phyloP scores from a whole-genome alignment of 2,329 filamentous ascomycete genomes.

The Aspergillus japonicus region DNA sequence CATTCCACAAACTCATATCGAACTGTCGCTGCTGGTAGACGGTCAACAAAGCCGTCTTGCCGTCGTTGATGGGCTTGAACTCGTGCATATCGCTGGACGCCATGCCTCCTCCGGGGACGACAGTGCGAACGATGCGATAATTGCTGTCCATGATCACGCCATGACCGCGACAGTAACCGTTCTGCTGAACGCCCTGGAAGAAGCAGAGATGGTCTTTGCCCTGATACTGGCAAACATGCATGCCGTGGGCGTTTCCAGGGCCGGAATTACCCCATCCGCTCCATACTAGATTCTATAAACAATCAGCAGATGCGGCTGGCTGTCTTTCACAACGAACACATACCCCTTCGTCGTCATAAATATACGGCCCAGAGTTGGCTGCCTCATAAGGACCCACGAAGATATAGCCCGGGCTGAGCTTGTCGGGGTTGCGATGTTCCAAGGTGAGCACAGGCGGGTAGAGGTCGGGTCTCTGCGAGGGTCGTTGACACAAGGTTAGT shows the following conservation, averaged over 20 bases:
- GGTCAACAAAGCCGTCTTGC: conserved; percentile 42
- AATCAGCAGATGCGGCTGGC: neutral
- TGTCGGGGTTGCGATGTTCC: conserved; percentile 29
- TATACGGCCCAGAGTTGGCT: conserved; percentile 51
- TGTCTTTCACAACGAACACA: conserved; percentile 1
- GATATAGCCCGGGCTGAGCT: conserved; percentile 49
- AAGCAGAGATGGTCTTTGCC: conserved; percentile 53
- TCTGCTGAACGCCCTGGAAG: conserved; percentile 53
- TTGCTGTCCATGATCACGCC: conserved; percentile 53
- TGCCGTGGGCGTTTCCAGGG: conserved; percentile 50
- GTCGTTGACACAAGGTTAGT: conserved; percentile 1
- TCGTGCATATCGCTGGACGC: conserved; percentile 54
- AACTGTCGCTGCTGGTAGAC: conserved; percentile 46
- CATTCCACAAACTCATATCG: conserved; percentile 48
- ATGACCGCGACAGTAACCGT: conserved; percentile 53
- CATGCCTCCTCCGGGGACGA: conserved; percentile 42
- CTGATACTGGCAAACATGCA: conserved; percentile 51
- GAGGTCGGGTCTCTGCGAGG: conserved; percentile 40
- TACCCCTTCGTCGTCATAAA: conserved; percentile 53
- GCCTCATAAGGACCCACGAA: conserved; percentile 53
- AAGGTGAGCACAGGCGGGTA: conserved; percentile 37
- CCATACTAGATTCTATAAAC: conserved; percentile 48
- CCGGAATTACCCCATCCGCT: conserved; percentile 50
- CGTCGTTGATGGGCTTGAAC: conserved; percentile 49
- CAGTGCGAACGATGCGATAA: conserved; percentile 51